Evolutionary conservation across 2,329 filamentous ascomycete genomes (phyloP).

Genomic region (Fusarium protoensiforme): DNA sequence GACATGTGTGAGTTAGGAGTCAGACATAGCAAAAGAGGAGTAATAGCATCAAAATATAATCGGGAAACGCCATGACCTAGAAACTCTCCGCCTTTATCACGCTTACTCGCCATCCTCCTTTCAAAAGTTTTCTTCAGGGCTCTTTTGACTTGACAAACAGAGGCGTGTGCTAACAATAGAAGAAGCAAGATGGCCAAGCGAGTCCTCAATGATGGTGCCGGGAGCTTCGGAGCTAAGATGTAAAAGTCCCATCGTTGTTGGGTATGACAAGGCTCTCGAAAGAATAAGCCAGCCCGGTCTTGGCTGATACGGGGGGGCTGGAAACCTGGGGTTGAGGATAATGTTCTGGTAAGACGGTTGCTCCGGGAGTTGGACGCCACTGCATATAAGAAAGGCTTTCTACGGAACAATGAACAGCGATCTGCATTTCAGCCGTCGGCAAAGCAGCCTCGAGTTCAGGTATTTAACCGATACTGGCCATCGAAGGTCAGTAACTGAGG

Average conservation of each 20-base stretch:
- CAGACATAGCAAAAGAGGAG: too few relatives aligned
- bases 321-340: not conserved
- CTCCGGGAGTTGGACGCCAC: not conserved
- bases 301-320: not conserved
- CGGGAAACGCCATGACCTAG: too few relatives aligned
- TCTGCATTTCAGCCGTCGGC: not conserved
- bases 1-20: too few relatives aligned
- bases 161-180: too few relatives aligned
- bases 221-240: not conserved
- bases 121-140: too few relatives aligned
- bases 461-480: not conserved
- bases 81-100: too few relatives aligned
- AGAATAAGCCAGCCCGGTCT: not conserved
- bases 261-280: not conserved
- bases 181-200: too few relatives aligned
- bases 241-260: not conserved
- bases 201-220: not conserved
- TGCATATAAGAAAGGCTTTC: not conserved
- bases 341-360: not conserved
- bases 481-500: not conserved
- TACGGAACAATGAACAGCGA: too few relatives aligned
- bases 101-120: too few relatives aligned
- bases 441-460: not conserved
- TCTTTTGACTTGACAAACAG: too few relatives aligned
- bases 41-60: too few relatives aligned